Evolutionary conservation across 1,284 basidiomycete genomes (phyloP).

Genomic region (Volvariella surrecta): DNA sequence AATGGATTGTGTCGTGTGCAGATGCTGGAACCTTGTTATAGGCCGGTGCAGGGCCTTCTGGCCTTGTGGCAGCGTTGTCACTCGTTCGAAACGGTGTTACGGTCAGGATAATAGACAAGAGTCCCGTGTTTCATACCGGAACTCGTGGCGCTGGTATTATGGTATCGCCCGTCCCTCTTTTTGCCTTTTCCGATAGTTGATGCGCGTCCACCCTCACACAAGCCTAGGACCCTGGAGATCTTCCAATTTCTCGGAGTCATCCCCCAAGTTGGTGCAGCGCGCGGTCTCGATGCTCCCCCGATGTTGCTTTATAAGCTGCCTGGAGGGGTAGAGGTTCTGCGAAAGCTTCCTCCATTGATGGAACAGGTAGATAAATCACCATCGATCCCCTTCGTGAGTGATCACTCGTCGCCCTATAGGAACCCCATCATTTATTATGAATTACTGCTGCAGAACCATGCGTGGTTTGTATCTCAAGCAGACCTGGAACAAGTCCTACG

Average conservation of each 20-base stretch:
- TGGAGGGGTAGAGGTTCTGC: slow-evolving; percentile 7
- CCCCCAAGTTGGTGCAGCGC: slow-evolving; percentile 10
- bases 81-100: slow-evolving; percentile 20
- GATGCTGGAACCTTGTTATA: too few species aligned
- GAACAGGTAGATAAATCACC: too few species aligned
- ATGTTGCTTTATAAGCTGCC: slow-evolving; percentile 12
- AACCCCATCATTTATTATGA: too few species aligned
- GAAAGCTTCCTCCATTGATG: too few species aligned
- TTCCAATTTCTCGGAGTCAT: slow-evolving; percentile 16
- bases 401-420: too few species aligned
- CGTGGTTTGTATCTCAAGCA: background rate
- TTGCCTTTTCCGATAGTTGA: background rate
- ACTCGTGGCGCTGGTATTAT: slow-evolving; percentile 19
- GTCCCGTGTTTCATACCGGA: slow-evolving; percentile 13
- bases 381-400: too few species aligned
- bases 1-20: too few species aligned
- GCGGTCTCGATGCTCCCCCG: slow-evolving; percentile 6
- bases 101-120: slow-evolving; percentile 23
- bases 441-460: background rate
- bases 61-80: slow-evolving; percentile 20
- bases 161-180: slow-evolving; percentile 7
- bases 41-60: slow-evolving; percentile 22
- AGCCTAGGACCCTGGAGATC: slow-evolving; percentile 17
- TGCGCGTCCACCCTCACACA: background rate
- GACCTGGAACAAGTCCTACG: background rate